These are phyloP conservation scores for Penicillium argentinense DNA, from an alignment of 495 filamentous ascomycete genomes.

Conservation along the genomic window DNA sequence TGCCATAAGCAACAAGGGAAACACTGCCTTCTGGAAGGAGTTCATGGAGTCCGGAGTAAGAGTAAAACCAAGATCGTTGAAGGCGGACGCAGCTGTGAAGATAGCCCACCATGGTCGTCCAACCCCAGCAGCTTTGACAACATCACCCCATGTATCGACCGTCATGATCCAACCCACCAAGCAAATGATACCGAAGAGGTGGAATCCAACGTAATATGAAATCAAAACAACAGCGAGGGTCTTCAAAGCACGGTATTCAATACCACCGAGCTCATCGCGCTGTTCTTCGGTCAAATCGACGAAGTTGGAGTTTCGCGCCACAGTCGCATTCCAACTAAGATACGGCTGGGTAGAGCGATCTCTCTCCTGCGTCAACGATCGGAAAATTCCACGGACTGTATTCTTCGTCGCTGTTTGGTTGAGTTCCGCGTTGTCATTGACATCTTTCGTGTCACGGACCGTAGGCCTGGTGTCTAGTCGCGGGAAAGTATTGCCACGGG, in stretches of 20 bases:
- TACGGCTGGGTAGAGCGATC: constrained; percentile 68
- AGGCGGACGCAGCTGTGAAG: constrained; percentile 79
- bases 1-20: constrained; percentile 70
- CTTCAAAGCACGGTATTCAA: constrained; percentile 91
- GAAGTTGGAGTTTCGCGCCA: constrained; percentile 90
- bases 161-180: constrained; percentile 78
- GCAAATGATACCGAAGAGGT: constrained; percentile 68
- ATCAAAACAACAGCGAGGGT: constrained; percentile 75
- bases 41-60: constrained; percentile 91
- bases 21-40: constrained; percentile 74
- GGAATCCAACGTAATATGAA: constrained; percentile 74
- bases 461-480: constrained; percentile 42
- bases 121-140: constrained; percentile 62
- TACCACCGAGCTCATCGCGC: constrained; percentile 88
- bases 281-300: constrained; percentile 85
- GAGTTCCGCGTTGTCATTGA: constrained; percentile 16
- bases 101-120: constrained; percentile 86
- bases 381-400: constrained; percentile 37
- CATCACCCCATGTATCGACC: constrained; percentile 50
- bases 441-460: constrained; percentile 32
- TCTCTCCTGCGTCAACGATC: constrained; percentile 43
- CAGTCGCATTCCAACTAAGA: constrained; percentile 88
- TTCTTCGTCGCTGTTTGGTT: constrained; percentile 25
- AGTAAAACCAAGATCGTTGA: constrained; percentile 86
- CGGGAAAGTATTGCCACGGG: constrained; percentile 39